These are phyloP conservation scores for Melanopsichium pennsylvanicum DNA, from an alignment of 1,284 basidiomycete species.

Conservation along the genomic window DNA sequence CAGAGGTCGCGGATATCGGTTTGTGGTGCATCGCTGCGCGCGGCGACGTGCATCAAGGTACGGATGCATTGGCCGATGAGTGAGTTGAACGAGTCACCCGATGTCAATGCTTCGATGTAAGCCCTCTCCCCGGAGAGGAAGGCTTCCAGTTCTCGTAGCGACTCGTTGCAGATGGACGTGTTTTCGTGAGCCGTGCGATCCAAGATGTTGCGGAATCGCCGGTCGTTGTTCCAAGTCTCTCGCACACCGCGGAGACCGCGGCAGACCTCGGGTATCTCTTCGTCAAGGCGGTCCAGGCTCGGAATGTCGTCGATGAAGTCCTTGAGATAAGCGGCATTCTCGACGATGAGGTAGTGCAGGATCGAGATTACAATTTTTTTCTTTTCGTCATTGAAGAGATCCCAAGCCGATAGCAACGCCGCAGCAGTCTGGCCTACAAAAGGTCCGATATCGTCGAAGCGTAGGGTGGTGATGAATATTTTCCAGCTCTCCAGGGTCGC, in stretches of 20 bases:
- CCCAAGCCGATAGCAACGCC: conserved; percentile 82
- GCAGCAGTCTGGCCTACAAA: conserved; percentile 89
- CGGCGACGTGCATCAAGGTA: conserved; percentile 76
- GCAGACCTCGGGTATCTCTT: conserved; percentile 61
- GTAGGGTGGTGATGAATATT: conserved; percentile 78
- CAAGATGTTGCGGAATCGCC: conserved; percentile 74
- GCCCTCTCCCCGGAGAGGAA: conserved; percentile 49
- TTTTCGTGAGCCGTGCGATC: conserved; percentile 83
- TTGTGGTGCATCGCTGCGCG: conserved; percentile 74
- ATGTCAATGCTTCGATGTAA: conserved; percentile 49
- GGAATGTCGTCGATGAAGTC: conserved; percentile 72
- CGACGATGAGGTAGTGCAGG: conserved; percentile 77
- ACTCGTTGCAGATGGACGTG: conserved; percentile 78
- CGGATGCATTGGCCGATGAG: conserved; percentile 77
- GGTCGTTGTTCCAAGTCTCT: conserved; percentile 69
- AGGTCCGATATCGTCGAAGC: conserved; percentile 78
- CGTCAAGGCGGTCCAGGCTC: conserved; percentile 69
- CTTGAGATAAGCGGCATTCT: conserved; percentile 70
- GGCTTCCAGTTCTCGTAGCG: conserved; percentile 78
- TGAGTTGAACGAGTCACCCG: conserved; percentile 77
- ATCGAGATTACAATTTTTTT: conserved; percentile 73
- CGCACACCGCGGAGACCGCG: conserved; percentile 50
- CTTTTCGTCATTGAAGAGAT: conserved; percentile 71
- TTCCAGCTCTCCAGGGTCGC: conserved; percentile 84
- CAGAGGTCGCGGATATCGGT: conserved; percentile 70